Percentiles rank a stretch among this genome's conserved stretches.
phyloP scores from a whole-genome alignment of 169 alveolate genomes.

The Plasmodium vinckei region DNA sequence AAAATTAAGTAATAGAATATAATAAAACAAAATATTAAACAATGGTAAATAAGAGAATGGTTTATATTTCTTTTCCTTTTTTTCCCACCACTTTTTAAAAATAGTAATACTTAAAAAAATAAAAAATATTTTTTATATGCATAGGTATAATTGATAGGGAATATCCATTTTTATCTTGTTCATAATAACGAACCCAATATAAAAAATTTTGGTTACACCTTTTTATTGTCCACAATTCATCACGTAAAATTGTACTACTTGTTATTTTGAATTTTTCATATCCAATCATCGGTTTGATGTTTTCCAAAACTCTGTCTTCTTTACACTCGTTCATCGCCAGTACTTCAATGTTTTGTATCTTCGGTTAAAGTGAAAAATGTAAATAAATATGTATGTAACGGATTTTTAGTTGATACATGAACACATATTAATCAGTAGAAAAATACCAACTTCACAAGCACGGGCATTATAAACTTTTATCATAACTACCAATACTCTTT shows the following conservation, averaged over 20 bases:
- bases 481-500: too few species aligned
- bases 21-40: too few species aligned
- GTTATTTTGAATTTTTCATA: slow-evolving; percentile 41
- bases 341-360: slow-evolving; percentile 87
- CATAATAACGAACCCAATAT: slow-evolving; percentile 80
- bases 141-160: slow-evolving; percentile 78
- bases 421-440: neutral
- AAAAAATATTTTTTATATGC: slow-evolving; percentile 75
- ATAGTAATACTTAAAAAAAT: slow-evolving; percentile 78
- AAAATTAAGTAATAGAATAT: too few species aligned
- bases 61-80: too few species aligned
- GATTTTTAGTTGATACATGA: neutral
- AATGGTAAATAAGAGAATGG: too few species aligned
- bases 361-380: neutral
- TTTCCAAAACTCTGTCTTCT: slow-evolving; percentile 78
- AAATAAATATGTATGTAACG: neutral
- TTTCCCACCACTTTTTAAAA: slow-evolving; percentile 24
- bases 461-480: neutral
- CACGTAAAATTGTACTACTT: slow-evolving; percentile 67
- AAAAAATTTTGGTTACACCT: slow-evolving; percentile 78
- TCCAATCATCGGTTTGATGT: slow-evolving; percentile 42
- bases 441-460: neutral
- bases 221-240: slow-evolving; percentile 83
- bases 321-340: slow-evolving; percentile 78
- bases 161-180: slow-evolving; percentile 86